Evolutionary conservation across 2,329 filamentous ascomycete genomes (phyloP), one percentile per base, ranked within the genome.

Genomic region (Clathrospora elynae): DNA sequence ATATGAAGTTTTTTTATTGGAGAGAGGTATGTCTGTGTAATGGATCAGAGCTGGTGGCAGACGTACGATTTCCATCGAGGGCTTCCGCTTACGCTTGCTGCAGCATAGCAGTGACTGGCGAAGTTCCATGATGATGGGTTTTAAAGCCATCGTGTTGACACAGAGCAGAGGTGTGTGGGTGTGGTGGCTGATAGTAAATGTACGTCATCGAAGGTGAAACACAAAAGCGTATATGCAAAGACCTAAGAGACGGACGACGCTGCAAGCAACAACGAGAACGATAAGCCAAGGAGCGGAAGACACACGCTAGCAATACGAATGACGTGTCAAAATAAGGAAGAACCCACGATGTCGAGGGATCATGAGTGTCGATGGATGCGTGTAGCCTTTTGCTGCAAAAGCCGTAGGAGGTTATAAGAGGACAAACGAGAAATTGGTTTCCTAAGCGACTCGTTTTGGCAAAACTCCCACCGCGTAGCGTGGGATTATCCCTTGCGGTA

Each of bases 401-500:
- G 26, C 10, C 26, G 7, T 14, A 29, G 26, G 17, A 14, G 8
- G 12, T 29, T 19, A 14, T 28, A 23, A 28, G 28, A 35, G 26
- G 24, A 8, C 9, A 6, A 37, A 40, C 30, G 45, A 57, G 42
- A 55, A 49, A 40, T 44, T 45, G 35, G 45, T 55, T 55, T 54
- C 49, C 53, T 45, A 53, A 59, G 52, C 46, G 54, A 57, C 47
- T 51, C 37, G 32, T 37, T 48, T 48, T 35, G 53, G 45, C 52
- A 28, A 41, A 41, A 30, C 46, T 43, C 45, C 40, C 28, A 31
- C 40, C 49, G 39, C 42, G 46, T 54, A 51, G 51, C 41, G 48
- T 30, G 51, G 28, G 28, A 28, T 42, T 50, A 66, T 63, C 67
- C 65, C 65, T 68, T 69, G 57, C 64, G 48, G 50, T 38, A 41